A percentile compares a stretch with the other conserved stretches of the same genome.
phyloP scores from a whole-genome alignment of 768 basidiomycete genomes.

The Rhizopogon vulgaris region DNA sequence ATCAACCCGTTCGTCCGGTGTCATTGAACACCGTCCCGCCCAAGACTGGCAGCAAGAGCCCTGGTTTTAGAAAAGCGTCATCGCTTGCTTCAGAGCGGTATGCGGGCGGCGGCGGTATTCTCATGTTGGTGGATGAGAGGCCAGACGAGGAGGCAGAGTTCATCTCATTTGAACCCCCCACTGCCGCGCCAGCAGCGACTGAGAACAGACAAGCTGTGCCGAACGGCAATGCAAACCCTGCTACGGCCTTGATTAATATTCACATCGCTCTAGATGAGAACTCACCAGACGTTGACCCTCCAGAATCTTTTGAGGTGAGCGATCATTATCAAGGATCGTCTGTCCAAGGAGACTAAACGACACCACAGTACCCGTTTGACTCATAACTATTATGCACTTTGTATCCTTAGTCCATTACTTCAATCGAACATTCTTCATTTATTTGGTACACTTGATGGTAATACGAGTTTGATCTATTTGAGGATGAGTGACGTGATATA shows the following conservation, averaged over 20 bases:
- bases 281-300: slow-evolving; percentile 68
- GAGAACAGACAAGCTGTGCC: slow-evolving; percentile 27
- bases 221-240: slow-evolving; percentile 12
- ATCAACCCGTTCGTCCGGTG: slow-evolving; percentile 84
- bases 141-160: slow-evolving; percentile 70
- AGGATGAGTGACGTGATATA: slow-evolving; percentile 6
- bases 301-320: slow-evolving; percentile 80
- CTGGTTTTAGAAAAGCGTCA: slow-evolving; percentile 25
- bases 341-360: slow-evolving; percentile 14
- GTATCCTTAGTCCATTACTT: slow-evolving; percentile 3
- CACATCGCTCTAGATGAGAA: slow-evolving; percentile 69
- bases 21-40: slow-evolving; percentile 34
- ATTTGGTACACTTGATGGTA: neutral
- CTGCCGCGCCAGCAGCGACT: slow-evolving; percentile 25
- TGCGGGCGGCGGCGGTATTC: slow-evolving; percentile 80
- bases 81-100: slow-evolving; percentile 48
- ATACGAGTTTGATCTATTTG: neutral
- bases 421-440: slow-evolving; percentile 2
- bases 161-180: slow-evolving; percentile 55
- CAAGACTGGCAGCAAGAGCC: slow-evolving; percentile 27
- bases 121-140: slow-evolving; percentile 72
- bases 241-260: slow-evolving; percentile 22
- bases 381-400: slow-evolving; percentile 26
- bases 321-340: neutral
- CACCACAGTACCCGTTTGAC: slow-evolving; percentile 69